phyloP scores from a whole-genome alignment of 352 stramenopile species.

The Nannochloropsis limnetica region DNA sequence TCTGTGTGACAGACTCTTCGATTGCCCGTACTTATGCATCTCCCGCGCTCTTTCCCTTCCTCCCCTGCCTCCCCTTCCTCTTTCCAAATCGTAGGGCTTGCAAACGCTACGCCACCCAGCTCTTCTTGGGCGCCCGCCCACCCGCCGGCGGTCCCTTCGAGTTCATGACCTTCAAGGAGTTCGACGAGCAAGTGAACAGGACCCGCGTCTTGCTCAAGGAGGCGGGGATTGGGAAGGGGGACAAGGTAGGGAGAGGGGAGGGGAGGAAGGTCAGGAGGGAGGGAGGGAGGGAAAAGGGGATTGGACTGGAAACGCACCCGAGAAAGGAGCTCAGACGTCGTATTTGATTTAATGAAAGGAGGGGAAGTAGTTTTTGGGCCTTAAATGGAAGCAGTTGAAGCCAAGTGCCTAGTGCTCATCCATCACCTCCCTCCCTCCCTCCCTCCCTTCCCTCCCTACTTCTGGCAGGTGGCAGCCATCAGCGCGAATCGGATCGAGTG shows the following conservation, averaged over 20 bases:
- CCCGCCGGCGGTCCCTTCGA: slow-evolving; percentile 47
- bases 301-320: background rate
- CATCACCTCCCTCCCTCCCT: background rate
- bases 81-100: background rate
- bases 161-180: slow-evolving; percentile 52
- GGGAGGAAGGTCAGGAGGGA: background rate
- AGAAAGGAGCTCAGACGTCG: background rate
- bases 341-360: background rate
- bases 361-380: background rate
- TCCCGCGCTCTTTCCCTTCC: background rate
- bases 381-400: background rate
- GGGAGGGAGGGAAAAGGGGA: background rate
- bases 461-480: background rate
- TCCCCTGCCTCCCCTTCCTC: background rate
- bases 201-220: slow-evolving; percentile 39
- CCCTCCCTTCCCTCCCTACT: background rate
- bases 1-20: background rate
- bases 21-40: background rate
- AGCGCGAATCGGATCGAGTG: slow-evolving; percentile 39
- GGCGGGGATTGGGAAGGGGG: background rate
- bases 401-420: background rate
- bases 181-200: slow-evolving; percentile 47
- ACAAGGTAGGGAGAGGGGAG: background rate
- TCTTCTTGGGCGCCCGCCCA: background rate
- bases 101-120: slow-evolving; percentile 12